phyloP scores from a whole-genome alignment of 1,284 basidiomycete genomes.

The Trametes versicolor region DNA sequence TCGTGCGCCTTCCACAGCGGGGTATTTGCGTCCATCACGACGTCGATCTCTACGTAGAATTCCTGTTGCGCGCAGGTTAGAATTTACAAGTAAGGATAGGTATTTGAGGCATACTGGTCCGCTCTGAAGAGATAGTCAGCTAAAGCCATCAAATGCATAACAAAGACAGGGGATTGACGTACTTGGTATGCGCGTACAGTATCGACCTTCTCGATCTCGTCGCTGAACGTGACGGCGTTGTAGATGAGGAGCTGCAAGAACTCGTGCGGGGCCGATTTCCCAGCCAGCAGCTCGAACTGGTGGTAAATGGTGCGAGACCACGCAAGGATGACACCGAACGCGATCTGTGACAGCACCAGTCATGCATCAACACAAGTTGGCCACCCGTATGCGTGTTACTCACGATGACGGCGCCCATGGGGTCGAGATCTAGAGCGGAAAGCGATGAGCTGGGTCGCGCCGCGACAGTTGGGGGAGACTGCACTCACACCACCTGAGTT shows the following conservation, averaged over 20 bases:
- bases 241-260: slow-evolving; percentile 93
- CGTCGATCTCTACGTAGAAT: slow-evolving; percentile 95
- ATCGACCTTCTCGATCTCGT: slow-evolving; percentile 88
- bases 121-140: slow-evolving; percentile 52
- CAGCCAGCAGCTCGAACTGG: slow-evolving; percentile 90
- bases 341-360: slow-evolving; percentile 61
- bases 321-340: slow-evolving; percentile 80
- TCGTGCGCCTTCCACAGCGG: slow-evolving; percentile 95
- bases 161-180: slow-evolving; percentile 42
- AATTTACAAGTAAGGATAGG: background rate
- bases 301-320: slow-evolving; percentile 83
- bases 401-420: slow-evolving; percentile 82
- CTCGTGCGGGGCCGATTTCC: slow-evolving; percentile 90
- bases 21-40: slow-evolving; percentile 92
- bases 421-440: slow-evolving; percentile 71
- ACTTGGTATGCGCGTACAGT: slow-evolving; percentile 91
- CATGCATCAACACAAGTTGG: background rate
- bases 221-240: slow-evolving; percentile 90
- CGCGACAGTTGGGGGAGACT: background rate
- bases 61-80: slow-evolving; percentile 53
- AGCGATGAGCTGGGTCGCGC: slow-evolving; percentile 8
- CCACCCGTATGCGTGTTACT: slow-evolving; percentile 39
- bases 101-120: slow-evolving; percentile 62
- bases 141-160: background rate
- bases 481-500: slow-evolving; percentile 82